Evolutionary conservation across 2,329 filamentous ascomycete species (phyloP).

Genomic region (Leptoxyphium fumago): DNA sequence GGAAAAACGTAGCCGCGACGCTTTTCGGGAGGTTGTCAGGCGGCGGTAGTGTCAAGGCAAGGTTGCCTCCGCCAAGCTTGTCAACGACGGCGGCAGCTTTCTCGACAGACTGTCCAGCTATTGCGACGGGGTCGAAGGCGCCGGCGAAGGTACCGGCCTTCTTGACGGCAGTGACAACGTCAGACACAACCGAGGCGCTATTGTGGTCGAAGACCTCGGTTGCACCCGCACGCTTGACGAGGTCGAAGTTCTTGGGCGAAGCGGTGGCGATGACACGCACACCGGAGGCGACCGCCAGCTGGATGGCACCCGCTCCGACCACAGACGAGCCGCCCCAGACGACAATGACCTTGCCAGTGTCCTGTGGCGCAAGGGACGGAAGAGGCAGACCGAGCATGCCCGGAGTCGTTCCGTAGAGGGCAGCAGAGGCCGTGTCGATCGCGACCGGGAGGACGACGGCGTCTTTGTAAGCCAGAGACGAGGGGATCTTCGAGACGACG

Average conservation of each 20-base stretch:
- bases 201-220: conserved; percentile 21
- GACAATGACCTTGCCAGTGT: conserved; percentile 23
- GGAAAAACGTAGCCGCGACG: conserved; percentile 15
- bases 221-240: conserved; percentile 18
- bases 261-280: conserved; percentile 20
- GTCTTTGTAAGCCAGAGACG: conserved; percentile 22
- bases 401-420: conserved; percentile 24
- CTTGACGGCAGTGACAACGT: conserved; percentile 26
- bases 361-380: conserved; percentile 20
- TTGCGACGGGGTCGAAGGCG: conserved; percentile 25
- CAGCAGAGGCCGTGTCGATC: conserved; percentile 29
- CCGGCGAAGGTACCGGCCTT: conserved; percentile 22
- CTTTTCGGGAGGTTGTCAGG: conserved; percentile 12
- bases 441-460: conserved; percentile 30
- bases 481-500: conserved; percentile 25
- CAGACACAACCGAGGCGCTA: conserved; percentile 17
- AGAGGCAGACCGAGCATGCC: conserved; percentile 23
- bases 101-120: background rate
- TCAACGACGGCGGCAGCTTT: conserved; percentile 11
- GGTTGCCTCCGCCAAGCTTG: conserved; percentile 14
- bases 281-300: conserved; percentile 23
- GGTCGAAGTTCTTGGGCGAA: conserved; percentile 19
- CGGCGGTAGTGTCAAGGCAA: conserved; percentile 7
- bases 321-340: conserved; percentile 24
- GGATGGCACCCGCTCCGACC: conserved; percentile 20